Evolutionary conservation across 2,329 filamentous ascomycete species (phyloP), one percentile per base, ranked within the genome.

Genomic region (Raffaelea albimanens): DNA sequence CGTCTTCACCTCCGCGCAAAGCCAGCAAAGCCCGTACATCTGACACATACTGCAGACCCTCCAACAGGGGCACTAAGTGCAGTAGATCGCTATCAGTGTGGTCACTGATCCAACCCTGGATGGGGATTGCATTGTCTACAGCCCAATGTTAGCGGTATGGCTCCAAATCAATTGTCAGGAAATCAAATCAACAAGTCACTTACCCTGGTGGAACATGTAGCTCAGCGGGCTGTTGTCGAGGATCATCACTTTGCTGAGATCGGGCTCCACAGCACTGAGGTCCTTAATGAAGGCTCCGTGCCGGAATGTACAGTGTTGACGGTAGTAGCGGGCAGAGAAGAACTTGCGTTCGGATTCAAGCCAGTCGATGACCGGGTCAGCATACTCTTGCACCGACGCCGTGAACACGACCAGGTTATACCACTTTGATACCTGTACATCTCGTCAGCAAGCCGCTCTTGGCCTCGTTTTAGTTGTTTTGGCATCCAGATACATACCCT

Each of bases 231-330:
- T 96, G 63, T 98, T 98, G 70, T 98, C 93, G 66, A 98, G 73
- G 63, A 98, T 98, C 85, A 97, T 95, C 51, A 98, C 93, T 67
- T 89, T 94, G 69, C 90, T 96, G 60, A 98, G 71, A 64, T 98
- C 93, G 18, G 93, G 90, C 72, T 98, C 93, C 39, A 98, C 89
- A 48, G 88, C 87, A 63, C 88, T 93, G 48, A 98, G 72, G 67
- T 98, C 93, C 66, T 98, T 98, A 72, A 98, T 97, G 62, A 96
- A 98, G 29, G 91, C 90, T 44, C 91, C 91, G 58, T 96, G 93
- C 46, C 93, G 79, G 61, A 88, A 89, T 20, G 93, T 97, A 71
- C 93, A 98, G 66, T 98, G 91, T 64, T 98, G 93, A 47, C 93
- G 80, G 67, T 98, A 98, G 69, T 93, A 97, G 56, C 93, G 76